Evolutionary conservation across 108 stramenopile genomes (phyloP), one percentile per base, ranked within the genome.

Genomic region (Hondaea fermentalgiana): DNA sequence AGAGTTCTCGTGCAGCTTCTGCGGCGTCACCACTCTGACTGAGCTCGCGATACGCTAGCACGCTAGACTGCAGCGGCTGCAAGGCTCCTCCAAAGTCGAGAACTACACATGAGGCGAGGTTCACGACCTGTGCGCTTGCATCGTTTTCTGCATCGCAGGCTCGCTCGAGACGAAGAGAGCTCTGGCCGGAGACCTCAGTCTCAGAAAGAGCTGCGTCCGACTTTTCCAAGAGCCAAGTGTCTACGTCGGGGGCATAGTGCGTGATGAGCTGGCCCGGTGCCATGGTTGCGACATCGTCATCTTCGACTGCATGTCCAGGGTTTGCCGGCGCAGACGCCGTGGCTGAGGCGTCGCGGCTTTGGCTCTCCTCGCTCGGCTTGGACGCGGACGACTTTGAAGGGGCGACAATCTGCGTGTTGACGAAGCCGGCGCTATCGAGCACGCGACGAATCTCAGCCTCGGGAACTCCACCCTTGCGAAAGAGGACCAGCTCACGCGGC

Each of bases 191-290:
- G 35, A 35, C 35, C 35, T 35, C 60, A 21, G 6, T 45, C 60
- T 16, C 58, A 3, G 35, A 42, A 0, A 19, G 55, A 5, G 42
- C 3, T 12, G 14, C 29, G 21, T n/a, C 23, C 14, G 5, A 94
- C 90, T 12, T 35, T 21, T 47, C 59, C 72, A 89, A 51, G 83
- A 98, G 92, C 89, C 91, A 96, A 69, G 95, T 95, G 28, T 95
- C 95, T 23, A 97, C 92, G 90, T 97, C 92, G n/a, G 98, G 98
- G 28, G 98, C 96, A 91, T 99, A 99, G 89, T 99, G 98, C 51
- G 95, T 97, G 88, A 97, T 90, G 23, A 93, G 94, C 92, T 99
- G 98, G 4, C 98, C 98, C 0, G 98, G 98, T 3, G 97, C 96
- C 5, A 96, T 96, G 71, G 93, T 93, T 29, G 92, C 89, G 23